Evolutionary conservation across 1,139 yeast species (phyloP).

Genomic region (Blastobotrys apis): DNA sequence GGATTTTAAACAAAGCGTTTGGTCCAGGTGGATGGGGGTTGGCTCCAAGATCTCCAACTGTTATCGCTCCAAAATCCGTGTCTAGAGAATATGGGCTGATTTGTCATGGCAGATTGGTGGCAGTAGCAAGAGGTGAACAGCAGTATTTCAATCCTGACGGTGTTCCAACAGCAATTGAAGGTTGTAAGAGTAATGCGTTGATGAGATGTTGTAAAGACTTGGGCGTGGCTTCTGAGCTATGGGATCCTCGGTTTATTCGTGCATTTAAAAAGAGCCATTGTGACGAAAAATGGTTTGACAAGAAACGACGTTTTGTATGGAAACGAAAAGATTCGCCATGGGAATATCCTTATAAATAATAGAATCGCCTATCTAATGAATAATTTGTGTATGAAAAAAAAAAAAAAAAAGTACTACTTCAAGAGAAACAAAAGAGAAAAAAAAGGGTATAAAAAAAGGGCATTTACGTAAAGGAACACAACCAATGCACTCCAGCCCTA

Average conservation of each 20-base stretch:
- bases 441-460: neutral
- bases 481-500: too few relatives aligned
- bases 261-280: slow-evolving; percentile 70
- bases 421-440: slow-evolving; percentile 9
- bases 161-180: slow-evolving; percentile 93
- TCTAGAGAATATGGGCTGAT: slow-evolving; percentile 88
- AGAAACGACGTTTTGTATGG: slow-evolving; percentile 76
- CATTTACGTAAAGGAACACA: too few relatives aligned
- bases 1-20: slow-evolving; percentile 82
- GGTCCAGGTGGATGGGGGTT: slow-evolving; percentile 99
- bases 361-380: neutral
- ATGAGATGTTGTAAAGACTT: slow-evolving; percentile 98
- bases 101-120: slow-evolving; percentile 82
- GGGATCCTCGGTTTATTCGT: slow-evolving; percentile 93
- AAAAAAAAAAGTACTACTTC: slow-evolving; percentile 2
- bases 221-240: slow-evolving; percentile 92
- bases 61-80: slow-evolving; percentile 57
- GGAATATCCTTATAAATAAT: slow-evolving; percentile 72
- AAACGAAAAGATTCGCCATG: slow-evolving; percentile 67
- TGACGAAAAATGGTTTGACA: slow-evolving; percentile 82
- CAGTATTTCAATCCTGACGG: slow-evolving; percentile 85
- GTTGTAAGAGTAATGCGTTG: slow-evolving; percentile 92
- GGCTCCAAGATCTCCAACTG: slow-evolving; percentile 86
- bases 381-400: too few relatives aligned
- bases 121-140: slow-evolving; percentile 94